Evolutionary conservation across 768 basidiomycete species (phyloP), one percentile per base, ranked within the genome.

Genomic region (Leccinum barrowsii): DNA sequence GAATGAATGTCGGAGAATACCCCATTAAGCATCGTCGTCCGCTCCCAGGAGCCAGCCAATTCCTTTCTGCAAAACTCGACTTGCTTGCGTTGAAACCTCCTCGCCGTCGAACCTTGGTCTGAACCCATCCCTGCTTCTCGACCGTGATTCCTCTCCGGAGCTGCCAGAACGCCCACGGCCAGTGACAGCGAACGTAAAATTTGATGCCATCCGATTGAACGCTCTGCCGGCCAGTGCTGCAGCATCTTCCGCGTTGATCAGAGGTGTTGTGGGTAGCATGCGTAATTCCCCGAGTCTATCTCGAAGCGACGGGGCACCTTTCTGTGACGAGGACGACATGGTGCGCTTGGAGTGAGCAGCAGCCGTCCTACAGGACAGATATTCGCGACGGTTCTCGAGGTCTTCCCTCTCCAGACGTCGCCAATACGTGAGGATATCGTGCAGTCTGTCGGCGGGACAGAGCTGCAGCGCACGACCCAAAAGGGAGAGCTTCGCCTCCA

Each of bases 41-140:
- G 86, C 90, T 44, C 96, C 96, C 57, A 98, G 86, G 28, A 98
- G 78, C 96, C 96, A 98, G 28, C 95, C 95, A 54, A 98, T 92
- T 7, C 96, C 96, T 67, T 89, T 88, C 37, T 92, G 90, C 44
- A 98, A 72, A 4, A 85, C 92, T 32, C 87, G 81, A 51, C 85
- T 84, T 2, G 92, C 92, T 65, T 88, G 86, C n/a, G 82, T 71
- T 19, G 86, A 84, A 44, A 90, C 85, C 54, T 89, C 88, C 17
- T 82, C 84, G 40, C 76, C 76, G 53, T 81, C 81, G 59, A 73
- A 74, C 58, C 75, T 73, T 50, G 77, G 71, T 50, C 77, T 73
- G 55, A 73, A 70, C 53, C 76, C 76, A 50, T 77, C 77, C 19
- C 75, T 68, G 17, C 78, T 78, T 22, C 73, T 67, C 15, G 75